Conservation (phyloP, 1,139 yeast species). For the Nakaseomyces uthaithaninus region DNA sequence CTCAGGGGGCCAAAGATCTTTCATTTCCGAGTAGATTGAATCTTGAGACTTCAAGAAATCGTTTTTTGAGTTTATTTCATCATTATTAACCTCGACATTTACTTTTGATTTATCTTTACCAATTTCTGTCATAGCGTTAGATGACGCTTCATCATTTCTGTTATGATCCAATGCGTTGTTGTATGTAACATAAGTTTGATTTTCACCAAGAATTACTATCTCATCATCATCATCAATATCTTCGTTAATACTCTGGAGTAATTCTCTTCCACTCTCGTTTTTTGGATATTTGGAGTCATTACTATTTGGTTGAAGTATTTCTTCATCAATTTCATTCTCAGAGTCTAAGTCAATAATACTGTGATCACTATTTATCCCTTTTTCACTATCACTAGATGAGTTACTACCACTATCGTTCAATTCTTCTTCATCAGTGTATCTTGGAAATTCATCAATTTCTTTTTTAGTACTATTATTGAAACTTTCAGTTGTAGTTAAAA, state of each 20-base stretch:
- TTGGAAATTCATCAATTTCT: constrained; percentile 1
- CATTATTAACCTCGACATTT: too few species aligned
- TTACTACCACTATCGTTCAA: neutral
- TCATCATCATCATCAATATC: constrained; percentile 3
- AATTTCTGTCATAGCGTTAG: neutral
- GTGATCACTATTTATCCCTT: neutral
- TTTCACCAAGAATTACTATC: constrained; percentile 1
- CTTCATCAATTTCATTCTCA: neutral
- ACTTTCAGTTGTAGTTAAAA: too few species aligned
- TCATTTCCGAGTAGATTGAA: neutral
- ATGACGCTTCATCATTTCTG: neutral
- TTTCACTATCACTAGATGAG: neutral
- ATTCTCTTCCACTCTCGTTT: too few species aligned
- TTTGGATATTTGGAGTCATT: too few species aligned
- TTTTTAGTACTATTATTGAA: neutral
- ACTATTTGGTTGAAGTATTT: neutral
- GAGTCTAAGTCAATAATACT: constrained; percentile 2
- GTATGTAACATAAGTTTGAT: neutral
- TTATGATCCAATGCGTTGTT: neutral
- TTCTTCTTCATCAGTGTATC: constrained; percentile 1
- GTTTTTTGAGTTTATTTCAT: neutral
- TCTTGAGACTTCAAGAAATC: constrained; percentile 2
- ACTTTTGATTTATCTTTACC: neutral
- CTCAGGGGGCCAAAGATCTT: neutral
- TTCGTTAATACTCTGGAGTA: too few species aligned